These are phyloP conservation scores for Alternaria sp. DNA, from an alignment of 2,329 filamentous ascomycete genomes.

Conservation along the genomic window DNA sequence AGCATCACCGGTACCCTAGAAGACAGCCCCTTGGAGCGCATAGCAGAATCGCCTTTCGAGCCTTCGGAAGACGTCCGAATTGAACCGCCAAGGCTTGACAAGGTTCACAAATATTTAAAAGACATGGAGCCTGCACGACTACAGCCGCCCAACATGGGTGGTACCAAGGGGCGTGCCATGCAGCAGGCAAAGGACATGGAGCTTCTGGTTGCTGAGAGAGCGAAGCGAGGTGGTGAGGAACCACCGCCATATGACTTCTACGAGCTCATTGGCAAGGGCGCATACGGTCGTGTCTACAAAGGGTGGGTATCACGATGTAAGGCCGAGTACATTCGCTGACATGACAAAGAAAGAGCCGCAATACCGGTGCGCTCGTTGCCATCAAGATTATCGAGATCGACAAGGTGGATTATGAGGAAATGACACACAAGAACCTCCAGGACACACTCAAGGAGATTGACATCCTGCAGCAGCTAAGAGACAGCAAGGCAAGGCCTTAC, in stretches of 20 bases:
- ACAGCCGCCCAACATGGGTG: constrained; percentile 40
- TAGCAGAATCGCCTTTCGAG: constrained; percentile 36
- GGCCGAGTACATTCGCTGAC: constrained; percentile 26
- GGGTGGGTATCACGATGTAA: constrained; percentile 50
- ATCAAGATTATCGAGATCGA: constrained; percentile 89
- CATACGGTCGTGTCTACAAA: constrained; percentile 79
- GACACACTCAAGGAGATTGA: constrained; percentile 70
- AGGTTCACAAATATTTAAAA: constrained; percentile 12
- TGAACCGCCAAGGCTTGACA: constrained; percentile 8
- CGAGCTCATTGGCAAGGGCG: constrained; percentile 79
- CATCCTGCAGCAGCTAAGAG: constrained; percentile 75
- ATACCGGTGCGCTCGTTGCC: constrained; percentile 66
- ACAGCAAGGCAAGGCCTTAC: constrained; percentile 80
- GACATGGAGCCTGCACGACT: constrained; percentile 45
- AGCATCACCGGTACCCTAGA: constrained; percentile 19
- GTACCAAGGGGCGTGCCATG: constrained; percentile 67
- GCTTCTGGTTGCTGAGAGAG: constrained; percentile 68
- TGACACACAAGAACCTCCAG: constrained; percentile 54
- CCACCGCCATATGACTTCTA: constrained; percentile 73
- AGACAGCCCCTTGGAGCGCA: constrained; percentile 35
- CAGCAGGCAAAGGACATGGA: constrained; percentile 78
- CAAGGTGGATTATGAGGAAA: constrained; percentile 68
- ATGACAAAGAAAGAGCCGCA: constrained; percentile 48
- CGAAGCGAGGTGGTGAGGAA: constrained; percentile 66
- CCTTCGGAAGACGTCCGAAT: constrained; percentile 1